These are phyloP conservation scores for Thalassiosira hispida DNA, from an alignment of 352 stramenopile species.

Conservation along the genomic window DNA sequence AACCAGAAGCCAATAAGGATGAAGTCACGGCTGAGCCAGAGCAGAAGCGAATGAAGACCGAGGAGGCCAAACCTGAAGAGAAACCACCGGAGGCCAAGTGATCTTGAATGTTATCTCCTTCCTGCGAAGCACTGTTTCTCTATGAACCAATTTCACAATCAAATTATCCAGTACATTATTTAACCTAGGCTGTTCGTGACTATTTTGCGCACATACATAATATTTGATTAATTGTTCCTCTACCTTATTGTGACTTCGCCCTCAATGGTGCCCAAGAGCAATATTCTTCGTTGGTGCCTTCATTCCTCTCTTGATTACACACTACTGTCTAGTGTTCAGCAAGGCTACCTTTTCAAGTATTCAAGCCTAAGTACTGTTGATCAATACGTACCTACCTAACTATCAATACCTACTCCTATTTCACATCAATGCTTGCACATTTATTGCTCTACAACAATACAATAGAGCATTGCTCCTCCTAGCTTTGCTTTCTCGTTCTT, in stretches of 20 bases:
- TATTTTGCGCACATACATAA: not conserved
- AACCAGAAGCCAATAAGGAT: constrained; percentile 15
- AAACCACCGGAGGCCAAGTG: not conserved
- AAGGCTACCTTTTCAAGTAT: too few relatives aligned
- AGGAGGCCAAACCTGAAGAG: not conserved
- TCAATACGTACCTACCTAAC: too few relatives aligned
- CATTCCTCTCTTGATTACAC: too few relatives aligned
- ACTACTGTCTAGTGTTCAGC: too few relatives aligned
- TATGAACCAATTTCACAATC: constrained; percentile 14
- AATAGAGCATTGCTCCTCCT: too few relatives aligned
- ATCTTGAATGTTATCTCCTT: not conserved
- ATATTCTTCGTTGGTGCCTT: too few relatives aligned
- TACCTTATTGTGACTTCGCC: not conserved
- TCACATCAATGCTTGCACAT: too few relatives aligned
- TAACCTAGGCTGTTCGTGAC: constrained; percentile 6
- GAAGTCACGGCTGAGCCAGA: constrained; percentile 7
- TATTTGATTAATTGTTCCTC: not conserved
- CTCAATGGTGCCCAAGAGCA: too few relatives aligned
- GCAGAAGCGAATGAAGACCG: constrained; percentile 39
- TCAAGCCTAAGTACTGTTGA: too few relatives aligned
- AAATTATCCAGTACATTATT: not conserved
- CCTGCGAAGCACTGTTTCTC: not conserved
- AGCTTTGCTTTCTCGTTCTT: too few relatives aligned
- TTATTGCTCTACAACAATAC: too few relatives aligned
- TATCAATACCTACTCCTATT: too few relatives aligned